phyloP scores from a whole-genome alignment of 345 rosid species.

The Eucalyptus virginea region DNA sequence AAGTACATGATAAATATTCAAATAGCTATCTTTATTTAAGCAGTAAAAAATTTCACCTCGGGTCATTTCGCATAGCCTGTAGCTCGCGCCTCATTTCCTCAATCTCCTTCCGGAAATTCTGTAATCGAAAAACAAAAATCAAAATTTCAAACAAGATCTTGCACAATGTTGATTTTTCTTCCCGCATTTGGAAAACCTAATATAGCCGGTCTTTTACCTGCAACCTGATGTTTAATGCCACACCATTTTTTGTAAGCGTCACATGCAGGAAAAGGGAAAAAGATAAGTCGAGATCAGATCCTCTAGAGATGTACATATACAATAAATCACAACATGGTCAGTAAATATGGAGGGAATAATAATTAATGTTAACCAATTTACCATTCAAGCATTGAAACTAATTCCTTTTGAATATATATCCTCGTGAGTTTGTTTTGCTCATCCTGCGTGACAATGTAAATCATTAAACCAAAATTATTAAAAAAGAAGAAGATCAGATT shows the following conservation, averaged over 20 bases:
- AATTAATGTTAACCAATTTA: neutral
- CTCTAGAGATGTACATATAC: neutral
- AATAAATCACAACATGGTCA: neutral
- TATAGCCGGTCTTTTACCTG: neutral
- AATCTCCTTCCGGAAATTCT: neutral
- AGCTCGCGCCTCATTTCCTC: neutral
- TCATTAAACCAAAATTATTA: neutral
- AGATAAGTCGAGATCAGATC: neutral
- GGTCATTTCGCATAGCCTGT: neutral
- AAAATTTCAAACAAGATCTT: neutral
- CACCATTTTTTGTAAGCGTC: neutral
- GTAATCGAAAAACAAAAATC: neutral
- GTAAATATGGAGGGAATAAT: too few relatives aligned
- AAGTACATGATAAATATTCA: neutral
- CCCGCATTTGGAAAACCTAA: neutral
- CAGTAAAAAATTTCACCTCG: neutral
- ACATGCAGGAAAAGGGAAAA: neutral
- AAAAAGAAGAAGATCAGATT: neutral
- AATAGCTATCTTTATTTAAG: neutral
- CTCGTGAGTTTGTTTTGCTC: neutral
- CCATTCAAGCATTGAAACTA: neutral
- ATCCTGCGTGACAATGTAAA: neutral
- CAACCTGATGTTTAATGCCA: neutral
- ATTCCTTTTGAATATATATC: neutral
- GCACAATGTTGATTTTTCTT: neutral